A percentile compares a stretch with the other conserved stretches of the same genome.
phyloP scores from a whole-genome alignment of 139 green algal species.

The Volvox africanus region DNA sequence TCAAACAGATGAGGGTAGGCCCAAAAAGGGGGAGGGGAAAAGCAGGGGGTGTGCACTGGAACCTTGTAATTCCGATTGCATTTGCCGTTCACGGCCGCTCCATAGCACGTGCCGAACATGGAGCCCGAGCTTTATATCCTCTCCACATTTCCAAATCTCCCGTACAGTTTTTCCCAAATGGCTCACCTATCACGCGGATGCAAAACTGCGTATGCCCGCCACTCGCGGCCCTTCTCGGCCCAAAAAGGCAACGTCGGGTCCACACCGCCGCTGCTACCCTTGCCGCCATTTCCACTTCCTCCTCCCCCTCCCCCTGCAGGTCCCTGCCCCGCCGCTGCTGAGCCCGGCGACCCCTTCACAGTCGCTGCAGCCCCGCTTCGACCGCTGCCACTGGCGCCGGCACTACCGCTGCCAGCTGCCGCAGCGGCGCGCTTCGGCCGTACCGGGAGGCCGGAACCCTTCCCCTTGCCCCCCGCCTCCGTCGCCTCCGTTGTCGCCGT shows the following conservation, averaged over 20 bases:
- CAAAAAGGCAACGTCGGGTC: conserved; percentile 38
- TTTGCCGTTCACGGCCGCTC: too few relatives aligned
- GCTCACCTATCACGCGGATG: conserved; percentile 20
- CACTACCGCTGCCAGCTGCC: not conserved
- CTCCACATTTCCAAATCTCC: too few relatives aligned
- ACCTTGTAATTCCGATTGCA: too few relatives aligned
- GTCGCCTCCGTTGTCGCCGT: too few relatives aligned
- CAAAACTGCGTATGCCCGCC: conserved; percentile 15
- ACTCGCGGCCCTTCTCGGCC: conserved; percentile 30
- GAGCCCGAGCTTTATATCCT: too few relatives aligned
- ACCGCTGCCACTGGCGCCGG: not conserved
- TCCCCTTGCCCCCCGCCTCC: not conserved
- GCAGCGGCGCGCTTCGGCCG: not conserved
- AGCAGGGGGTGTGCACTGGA: too few relatives aligned
- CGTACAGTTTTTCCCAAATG: too few relatives aligned
- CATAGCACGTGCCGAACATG: too few relatives aligned
- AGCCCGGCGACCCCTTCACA: not conserved
- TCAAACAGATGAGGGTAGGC: too few relatives aligned
- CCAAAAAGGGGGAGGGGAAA: too few relatives aligned
- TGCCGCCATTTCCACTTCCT: not conserved
- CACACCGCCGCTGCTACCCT: not conserved
- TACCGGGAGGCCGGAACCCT: not conserved
- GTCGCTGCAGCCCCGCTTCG: too few relatives aligned
- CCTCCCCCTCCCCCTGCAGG: not conserved
- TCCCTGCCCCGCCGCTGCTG: not conserved